phyloP scores from a whole-genome alignment of 306 rosid species.

The Prosopis cineraria region DNA sequence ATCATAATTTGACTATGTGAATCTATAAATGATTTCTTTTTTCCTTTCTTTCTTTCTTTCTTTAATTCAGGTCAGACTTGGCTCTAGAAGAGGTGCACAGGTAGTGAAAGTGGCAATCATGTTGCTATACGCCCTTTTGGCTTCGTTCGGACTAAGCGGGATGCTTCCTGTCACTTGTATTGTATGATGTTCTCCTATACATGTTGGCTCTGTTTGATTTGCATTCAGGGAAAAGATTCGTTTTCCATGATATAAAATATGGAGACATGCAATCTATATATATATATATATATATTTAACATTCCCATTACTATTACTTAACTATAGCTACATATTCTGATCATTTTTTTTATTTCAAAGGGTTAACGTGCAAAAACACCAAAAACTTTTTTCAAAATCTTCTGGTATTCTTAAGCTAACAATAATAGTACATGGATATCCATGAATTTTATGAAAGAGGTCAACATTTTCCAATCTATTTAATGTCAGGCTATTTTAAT shows the following conservation, averaged over 20 bases:
- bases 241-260: neutral
- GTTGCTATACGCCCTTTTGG: constrained; percentile 56
- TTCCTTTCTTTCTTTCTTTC: neutral
- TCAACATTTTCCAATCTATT: no score
- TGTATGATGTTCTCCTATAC: constrained; percentile 44
- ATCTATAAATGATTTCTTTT: neutral
- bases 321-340: no score
- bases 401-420: no score
- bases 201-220: neutral
- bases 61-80: constrained; percentile 73
- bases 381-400: no score
- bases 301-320: no score
- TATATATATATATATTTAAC: no score
- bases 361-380: no score
- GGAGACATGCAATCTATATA: neutral
- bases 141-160: constrained; percentile 59
- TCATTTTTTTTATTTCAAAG: no score
- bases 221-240: neutral
- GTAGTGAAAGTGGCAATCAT: constrained; percentile 59
- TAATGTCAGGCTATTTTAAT: no score
- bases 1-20: neutral
- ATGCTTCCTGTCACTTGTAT: constrained; percentile 67
- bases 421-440: no score
- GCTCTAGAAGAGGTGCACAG: constrained; percentile 59
- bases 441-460: no score